phyloP scores from a whole-genome alignment of 2,329 filamentous ascomycete species.

The Pseudocercospora cruenta region DNA sequence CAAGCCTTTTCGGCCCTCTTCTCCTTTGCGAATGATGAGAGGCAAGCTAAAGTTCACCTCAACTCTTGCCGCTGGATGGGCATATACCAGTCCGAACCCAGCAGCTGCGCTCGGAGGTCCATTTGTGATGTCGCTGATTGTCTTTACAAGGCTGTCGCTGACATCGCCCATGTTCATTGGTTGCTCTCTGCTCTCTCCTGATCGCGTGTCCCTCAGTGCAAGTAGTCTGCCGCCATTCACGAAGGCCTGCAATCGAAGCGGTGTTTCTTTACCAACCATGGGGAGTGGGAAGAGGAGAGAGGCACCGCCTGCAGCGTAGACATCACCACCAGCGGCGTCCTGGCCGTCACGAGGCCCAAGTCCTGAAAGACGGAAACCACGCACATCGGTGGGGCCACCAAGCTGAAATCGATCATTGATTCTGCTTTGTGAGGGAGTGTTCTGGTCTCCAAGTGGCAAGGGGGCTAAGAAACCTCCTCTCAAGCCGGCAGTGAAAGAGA shows the following conservation, averaged over 20 bases:
- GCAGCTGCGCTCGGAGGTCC: conserved; percentile 84
- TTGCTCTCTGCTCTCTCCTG: conserved; percentile 42
- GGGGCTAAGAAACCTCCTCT: conserved; percentile 84
- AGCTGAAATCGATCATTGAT: conserved; percentile 95
- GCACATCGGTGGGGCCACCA: conserved; percentile 90
- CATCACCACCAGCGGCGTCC: conserved; percentile 87
- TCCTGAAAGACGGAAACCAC: conserved; percentile 87
- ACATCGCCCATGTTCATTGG: conserved; percentile 57
- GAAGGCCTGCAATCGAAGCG: conserved; percentile 85
- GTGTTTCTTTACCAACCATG: conserved; percentile 76
- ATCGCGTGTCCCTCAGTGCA: conserved; percentile 62
- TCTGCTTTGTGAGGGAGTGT: conserved; percentile 67
- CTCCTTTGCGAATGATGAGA: conserved; percentile 76
- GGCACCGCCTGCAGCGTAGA: conserved; percentile 86
- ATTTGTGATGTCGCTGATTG: conserved; percentile 70
- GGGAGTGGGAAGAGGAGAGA: conserved; percentile 86
- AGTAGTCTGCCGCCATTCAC: conserved; percentile 87
- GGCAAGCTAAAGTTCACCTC: conserved; percentile 95
- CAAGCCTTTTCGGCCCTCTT: conserved; percentile 86
- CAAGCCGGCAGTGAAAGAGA: conserved; percentile 81
- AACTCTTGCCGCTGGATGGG: conserved; percentile 88
- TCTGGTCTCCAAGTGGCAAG: conserved; percentile 64
- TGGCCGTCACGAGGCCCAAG: conserved; percentile 83
- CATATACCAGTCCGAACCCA: conserved; percentile 89
- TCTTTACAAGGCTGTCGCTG: conserved; percentile 59